Evolutionary conservation across 2,329 filamentous ascomycete genomes (phyloP).

Genomic region (Ophiostoma montium): DNA sequence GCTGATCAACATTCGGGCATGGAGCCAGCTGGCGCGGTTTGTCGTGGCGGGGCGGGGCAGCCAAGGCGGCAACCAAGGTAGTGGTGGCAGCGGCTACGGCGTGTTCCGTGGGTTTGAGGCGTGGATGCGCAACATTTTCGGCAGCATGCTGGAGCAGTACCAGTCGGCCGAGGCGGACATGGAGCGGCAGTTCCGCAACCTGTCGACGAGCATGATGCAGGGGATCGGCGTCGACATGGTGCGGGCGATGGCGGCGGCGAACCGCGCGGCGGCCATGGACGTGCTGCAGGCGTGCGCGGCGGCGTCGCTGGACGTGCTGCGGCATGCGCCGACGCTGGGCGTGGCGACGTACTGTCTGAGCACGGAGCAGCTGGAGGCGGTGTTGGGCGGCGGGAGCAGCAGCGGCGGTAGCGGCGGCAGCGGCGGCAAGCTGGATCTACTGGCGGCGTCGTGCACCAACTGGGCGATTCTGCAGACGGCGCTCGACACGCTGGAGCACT

Average conservation of each 20-base stretch:
- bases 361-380: conserved; percentile 33
- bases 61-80: too few relatives aligned
- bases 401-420: too few relatives aligned
- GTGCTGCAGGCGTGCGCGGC: conserved; percentile 33
- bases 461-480: conserved; percentile 32
- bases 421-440: conserved; percentile 30
- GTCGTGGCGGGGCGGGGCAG: too few relatives aligned
- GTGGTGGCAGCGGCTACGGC: conserved; percentile 23
- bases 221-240: conserved; percentile 31
- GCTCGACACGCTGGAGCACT: conserved; percentile 33
- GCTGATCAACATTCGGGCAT: conserved; percentile 47
- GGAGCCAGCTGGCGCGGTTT: conserved; percentile 48
- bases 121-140: conserved; percentile 45
- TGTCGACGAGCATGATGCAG: conserved; percentile 32
- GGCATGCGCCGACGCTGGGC: conserved; percentile 29
- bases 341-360: conserved; percentile 36
- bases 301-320: conserved; percentile 37
- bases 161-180: conserved; percentile 40
- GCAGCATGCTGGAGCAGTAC: conserved; percentile 43
- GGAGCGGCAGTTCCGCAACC: conserved; percentile 36
- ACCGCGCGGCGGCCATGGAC: conserved; percentile 39
- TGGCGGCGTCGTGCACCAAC: conserved; percentile 27
- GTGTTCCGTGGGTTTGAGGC: conserved; percentile 34
- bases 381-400: too few relatives aligned
- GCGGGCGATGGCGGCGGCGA: conserved; percentile 34